phyloP scores from a whole-genome alignment of 345 rosid genomes.

The Populus alba region DNA sequence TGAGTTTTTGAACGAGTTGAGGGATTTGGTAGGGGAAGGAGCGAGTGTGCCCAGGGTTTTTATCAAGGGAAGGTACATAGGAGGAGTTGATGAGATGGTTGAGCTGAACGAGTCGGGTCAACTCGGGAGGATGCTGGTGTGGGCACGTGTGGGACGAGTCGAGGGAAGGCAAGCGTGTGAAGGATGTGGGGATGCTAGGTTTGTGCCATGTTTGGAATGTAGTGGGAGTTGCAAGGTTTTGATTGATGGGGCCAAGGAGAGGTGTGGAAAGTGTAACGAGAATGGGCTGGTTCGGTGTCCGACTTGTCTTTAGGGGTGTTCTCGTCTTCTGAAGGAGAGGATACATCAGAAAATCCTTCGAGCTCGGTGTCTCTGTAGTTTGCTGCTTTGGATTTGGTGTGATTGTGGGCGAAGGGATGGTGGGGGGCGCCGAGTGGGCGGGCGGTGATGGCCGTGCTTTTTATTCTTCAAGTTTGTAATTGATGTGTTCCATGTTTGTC shows the following conservation, averaged over 20 bases:
- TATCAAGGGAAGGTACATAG: slow-evolving; percentile 76
- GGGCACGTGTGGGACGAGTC: slow-evolving; percentile 66
- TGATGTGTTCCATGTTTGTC: not conserved
- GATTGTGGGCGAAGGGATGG: not conserved
- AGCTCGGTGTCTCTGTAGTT: no score
- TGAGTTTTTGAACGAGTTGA: slow-evolving; percentile 60
- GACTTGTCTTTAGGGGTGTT: slow-evolving; percentile 36
- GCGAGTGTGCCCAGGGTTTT: slow-evolving; percentile 69
- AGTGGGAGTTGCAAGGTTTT: slow-evolving; percentile 84
- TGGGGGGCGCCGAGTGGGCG: not conserved
- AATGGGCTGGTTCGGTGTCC: slow-evolving; percentile 82
- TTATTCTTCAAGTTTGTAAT: not conserved
- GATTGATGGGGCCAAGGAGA: slow-evolving; percentile 44
- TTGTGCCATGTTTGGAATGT: slow-evolving; percentile 80
- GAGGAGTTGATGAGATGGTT: slow-evolving; percentile 70
- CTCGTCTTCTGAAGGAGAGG: not conserved
- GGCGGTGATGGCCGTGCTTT: not conserved
- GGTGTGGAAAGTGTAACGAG: slow-evolving; percentile 79
- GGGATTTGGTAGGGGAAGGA: slow-evolving; percentile 51
- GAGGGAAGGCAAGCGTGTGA: slow-evolving; percentile 70
- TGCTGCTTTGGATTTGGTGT: not conserved
- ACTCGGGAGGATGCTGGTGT: slow-evolving; percentile 57
- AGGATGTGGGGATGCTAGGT: slow-evolving; percentile 88
- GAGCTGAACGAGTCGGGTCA: slow-evolving; percentile 68
- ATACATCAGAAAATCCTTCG: not conserved